These are phyloP conservation scores for Dissophora globulifera DNA, from an alignment of 192 early-diverging fungal species.

Conservation along the genomic window DNA sequence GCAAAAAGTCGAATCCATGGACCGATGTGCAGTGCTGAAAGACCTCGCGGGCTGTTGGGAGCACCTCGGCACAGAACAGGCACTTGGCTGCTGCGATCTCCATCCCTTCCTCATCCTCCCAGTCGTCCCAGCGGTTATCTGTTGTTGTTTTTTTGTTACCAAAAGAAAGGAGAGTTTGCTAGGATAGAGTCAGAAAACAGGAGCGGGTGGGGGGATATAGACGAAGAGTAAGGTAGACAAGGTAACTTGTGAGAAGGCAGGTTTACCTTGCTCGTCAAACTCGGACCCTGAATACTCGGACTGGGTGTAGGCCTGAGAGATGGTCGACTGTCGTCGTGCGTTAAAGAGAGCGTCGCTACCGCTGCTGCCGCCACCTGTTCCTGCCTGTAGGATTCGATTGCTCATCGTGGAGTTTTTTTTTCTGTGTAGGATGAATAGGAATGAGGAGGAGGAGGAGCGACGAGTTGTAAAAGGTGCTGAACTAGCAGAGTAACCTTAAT, in stretches of 20 bases:
- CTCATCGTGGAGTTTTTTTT: conserved; percentile 31
- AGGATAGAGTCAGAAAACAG: too few relatives aligned
- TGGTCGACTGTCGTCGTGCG: conserved; percentile 37
- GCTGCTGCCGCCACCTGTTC: conserved; percentile 27
- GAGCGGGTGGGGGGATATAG: too few relatives aligned
- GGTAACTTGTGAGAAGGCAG: too few relatives aligned
- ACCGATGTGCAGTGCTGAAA: conserved; percentile 68
- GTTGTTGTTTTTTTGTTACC: background rate
- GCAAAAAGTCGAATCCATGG: conserved; percentile 78
- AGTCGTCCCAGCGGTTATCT: conserved; percentile 71
- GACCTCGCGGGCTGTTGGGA: conserved; percentile 57
- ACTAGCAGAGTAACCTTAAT: background rate
- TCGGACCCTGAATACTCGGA: conserved; percentile 55
- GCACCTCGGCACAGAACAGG: conserved; percentile 73
- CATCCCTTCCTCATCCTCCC: conserved; percentile 76
- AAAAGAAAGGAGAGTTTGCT: background rate
- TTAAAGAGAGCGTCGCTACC: conserved; percentile 23
- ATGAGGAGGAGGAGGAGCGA: conserved; percentile 4
- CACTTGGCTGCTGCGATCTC: conserved; percentile 66
- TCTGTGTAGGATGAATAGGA: background rate
- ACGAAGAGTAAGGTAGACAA: too few relatives aligned
- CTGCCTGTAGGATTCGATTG: conserved; percentile 40
- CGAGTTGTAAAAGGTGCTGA: background rate
- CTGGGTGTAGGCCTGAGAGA: conserved; percentile 49
- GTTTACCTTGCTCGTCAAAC: conserved; percentile 51